Base-by-base conservation (phyloP, 306 rosid species). In the Dryas drummondii region DNA sequence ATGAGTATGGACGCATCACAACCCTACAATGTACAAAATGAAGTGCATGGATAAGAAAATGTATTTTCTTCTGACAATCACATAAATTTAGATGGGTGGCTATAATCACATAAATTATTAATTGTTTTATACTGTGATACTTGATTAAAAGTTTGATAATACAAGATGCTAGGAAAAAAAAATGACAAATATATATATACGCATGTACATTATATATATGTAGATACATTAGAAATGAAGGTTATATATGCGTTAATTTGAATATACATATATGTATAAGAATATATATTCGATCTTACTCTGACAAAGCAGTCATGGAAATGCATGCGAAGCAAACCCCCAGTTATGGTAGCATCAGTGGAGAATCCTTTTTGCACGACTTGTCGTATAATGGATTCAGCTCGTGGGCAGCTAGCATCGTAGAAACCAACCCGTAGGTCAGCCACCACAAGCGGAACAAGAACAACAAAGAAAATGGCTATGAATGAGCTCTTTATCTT, bases 1-100 rank as follows among this genome's bases (percentile, higher is more conserved):
- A 88, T 83, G 0, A 90, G 86, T 45, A 88, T 79, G 14, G 89
- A 90, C 32, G 91, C 91, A 76, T 88, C 93, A 67, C 88, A 88
- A 5, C 87, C 93, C 89, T 88, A 48, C 9, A 64, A 76, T 41
- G 13, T 6, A 32, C 3, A 22, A 16, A 19, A 66, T 42, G n/a
- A 27, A 27, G 37, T 27, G 37, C 37, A 27, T 19, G 22, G 22
- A 19, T 19, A 19, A 19, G 22, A 19, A 19, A 19, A 19, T 19
- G 22, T 19, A 19, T 19, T 19, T 19, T 19, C 22, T 19, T 19
- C 22, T 19, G 22, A 19, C 22, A 19, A 19, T 19, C 0, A 0
- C 0, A 19, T 19, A 19, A 19, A 19, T 19, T 19, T 19, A 19
- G 22, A 19, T 19, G 22, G 22, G 22, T 19, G 22, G 22, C 22